These are phyloP conservation scores for Eucalyptus marginata DNA, from an alignment of 345 rosid species.

Conservation along the genomic window DNA sequence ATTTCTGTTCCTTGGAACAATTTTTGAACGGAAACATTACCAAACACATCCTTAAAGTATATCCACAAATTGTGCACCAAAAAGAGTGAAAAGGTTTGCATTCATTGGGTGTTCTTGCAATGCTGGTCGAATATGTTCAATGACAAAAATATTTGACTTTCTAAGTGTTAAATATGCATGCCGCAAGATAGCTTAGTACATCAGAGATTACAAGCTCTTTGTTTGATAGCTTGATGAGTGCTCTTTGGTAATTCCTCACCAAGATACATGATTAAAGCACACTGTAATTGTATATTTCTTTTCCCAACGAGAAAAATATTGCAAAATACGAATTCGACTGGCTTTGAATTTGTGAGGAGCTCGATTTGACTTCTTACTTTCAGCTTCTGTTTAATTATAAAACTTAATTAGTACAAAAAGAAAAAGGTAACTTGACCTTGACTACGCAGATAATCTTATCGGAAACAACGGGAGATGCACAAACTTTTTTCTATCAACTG, in stretches of 20 bases:
- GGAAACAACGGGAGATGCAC: background rate
- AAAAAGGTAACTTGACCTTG: background rate
- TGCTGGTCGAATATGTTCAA: background rate
- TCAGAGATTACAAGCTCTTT: background rate
- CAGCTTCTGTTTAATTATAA: background rate
- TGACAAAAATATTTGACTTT: background rate
- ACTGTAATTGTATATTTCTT: background rate
- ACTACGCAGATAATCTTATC: background rate
- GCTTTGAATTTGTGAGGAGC: background rate
- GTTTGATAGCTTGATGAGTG: background rate
- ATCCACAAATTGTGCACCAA: background rate
- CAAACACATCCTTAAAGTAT: too few relatives aligned
- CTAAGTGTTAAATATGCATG: rapidly evolving
- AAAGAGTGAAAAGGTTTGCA: background rate
- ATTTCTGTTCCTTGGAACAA: too few relatives aligned
- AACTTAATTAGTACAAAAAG: background rate
- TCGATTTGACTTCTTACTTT: background rate
- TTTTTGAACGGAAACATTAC: too few relatives aligned
- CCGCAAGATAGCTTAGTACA: rapidly evolving
- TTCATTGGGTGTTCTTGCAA: background rate
- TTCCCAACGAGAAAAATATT: background rate
- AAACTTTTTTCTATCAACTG: background rate
- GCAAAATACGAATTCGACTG: background rate
- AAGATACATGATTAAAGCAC: background rate
- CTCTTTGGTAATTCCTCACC: background rate